A percentile compares a stretch with the other conserved stretches of the same genome.
Evolutionary conservation across 176 grass and related monocot genomes (phyloP).

Genomic region (Ananas comosus): DNA sequence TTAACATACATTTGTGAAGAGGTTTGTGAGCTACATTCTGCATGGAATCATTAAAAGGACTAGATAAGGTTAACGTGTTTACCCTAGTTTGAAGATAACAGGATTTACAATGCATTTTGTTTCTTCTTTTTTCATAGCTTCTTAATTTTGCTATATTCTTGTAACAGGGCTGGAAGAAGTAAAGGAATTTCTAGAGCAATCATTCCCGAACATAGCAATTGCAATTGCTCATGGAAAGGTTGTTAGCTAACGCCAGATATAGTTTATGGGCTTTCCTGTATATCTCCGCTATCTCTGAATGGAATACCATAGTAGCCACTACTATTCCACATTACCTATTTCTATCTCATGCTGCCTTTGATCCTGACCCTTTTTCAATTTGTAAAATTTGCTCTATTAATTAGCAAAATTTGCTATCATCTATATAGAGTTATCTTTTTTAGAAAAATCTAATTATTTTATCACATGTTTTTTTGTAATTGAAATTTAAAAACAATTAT

Average conservation of each 20-base stretch:
- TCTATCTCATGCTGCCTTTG: too few species aligned
- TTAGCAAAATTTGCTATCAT: not conserved
- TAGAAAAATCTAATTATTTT: too few species aligned
- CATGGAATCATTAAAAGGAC: not conserved
- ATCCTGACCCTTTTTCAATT: too few species aligned
- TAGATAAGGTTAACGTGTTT: not conserved
- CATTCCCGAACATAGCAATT: conserved; percentile 50
- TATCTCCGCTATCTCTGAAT: not conserved
- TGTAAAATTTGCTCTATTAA: not conserved
- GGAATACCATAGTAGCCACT: not conserved
- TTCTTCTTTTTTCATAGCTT: conserved; percentile 7
- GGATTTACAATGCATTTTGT: not conserved
- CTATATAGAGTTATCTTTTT: not conserved
- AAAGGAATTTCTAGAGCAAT: conserved; percentile 58
- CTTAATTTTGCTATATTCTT: conserved; percentile 32
- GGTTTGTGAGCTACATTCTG: not conserved
- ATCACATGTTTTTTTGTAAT: too few species aligned
- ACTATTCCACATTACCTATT: too few species aligned
- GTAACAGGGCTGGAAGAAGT: conserved; percentile 75
- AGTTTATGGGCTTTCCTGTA: conserved; percentile 10
- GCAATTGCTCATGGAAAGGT: conserved; percentile 91
- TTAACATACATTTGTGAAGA: not conserved
- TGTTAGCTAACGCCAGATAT: conserved; percentile 19
- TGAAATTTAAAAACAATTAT: too few species aligned
- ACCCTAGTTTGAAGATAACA: not conserved